A percentile compares a stretch with the other conserved stretches of the same genome.
Conservation (phyloP, 2,329 filamentous ascomycete species). For the Mariannaea elegans region DNA sequence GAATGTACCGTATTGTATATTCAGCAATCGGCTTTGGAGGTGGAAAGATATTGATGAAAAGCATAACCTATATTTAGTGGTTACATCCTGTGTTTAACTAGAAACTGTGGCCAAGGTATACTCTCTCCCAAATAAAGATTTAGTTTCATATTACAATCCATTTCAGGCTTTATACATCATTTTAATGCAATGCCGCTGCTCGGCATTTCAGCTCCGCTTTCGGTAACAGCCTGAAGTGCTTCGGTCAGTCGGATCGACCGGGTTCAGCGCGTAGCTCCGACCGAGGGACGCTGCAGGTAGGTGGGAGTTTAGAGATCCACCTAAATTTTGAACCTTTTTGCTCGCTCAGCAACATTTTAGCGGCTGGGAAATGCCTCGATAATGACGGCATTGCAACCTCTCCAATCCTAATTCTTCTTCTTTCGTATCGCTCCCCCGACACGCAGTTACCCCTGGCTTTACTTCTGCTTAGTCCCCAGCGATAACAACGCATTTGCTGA, state of each 20-base stretch:
- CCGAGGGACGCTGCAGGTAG: conserved; percentile 25
- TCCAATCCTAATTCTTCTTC: conserved; percentile 30
- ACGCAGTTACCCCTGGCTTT: conserved; percentile 10
- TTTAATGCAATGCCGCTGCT: background rate
- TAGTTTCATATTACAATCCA: too few relatives aligned
- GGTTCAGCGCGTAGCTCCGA: conserved; percentile 33
- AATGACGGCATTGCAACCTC: conserved; percentile 46
- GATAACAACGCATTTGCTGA: conserved; percentile 35
- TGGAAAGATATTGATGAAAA: too few relatives aligned
- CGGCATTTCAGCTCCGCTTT: conserved; percentile 15
- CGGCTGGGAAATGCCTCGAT: conserved; percentile 46
- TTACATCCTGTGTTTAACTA: too few relatives aligned
- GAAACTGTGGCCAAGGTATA: too few relatives aligned
- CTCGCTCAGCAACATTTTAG: conserved; percentile 36
- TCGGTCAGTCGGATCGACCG: conserved; percentile 33
- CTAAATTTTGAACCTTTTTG: conserved; percentile 29
- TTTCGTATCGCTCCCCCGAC: conserved; percentile 23
- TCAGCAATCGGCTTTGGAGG: too few relatives aligned
- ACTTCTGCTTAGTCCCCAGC: conserved; percentile 14
- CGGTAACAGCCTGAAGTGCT: conserved; percentile 23
- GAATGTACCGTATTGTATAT: background rate
- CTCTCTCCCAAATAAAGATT: too few relatives aligned
- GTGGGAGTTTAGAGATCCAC: conserved; percentile 29
- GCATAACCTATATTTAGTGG: too few relatives aligned
- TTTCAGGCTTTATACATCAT: background rate